Evolutionary conservation across 371 early-diverging fungal species (phyloP), one percentile per base, ranked within the genome.

Genomic region (Choanephora cucurbitarum): DNA sequence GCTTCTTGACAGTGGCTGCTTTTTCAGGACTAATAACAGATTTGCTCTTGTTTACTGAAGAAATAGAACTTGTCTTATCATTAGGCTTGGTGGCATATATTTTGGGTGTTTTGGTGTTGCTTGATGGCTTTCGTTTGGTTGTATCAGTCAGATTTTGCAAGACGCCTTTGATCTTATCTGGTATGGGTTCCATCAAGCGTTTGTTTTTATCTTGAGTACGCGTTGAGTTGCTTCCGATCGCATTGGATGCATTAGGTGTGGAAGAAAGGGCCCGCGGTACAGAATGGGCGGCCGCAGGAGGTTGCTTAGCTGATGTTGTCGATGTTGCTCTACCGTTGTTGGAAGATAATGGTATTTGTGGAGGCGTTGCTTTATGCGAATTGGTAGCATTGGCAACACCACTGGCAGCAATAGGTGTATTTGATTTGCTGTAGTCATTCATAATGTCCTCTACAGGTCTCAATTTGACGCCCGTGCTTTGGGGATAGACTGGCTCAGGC

Each of bases 401-500:
- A 28, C 28, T 28, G 28, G 28, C 28, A 28, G 28, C 28, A 28
- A 28, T 37, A 11, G 37, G 37, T 9, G 37, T 37, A 14, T 37
- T 37, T 3, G 37, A 28, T 18, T 46, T 45, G 11, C 41, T 48
- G 15, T 39, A 55, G 2, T 62, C 62, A 11, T 55, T 56, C 11
- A 57, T 52, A 21, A 62, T 62, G 1, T 56, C 57, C 14, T 62
- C 62, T 0, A 62, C 48, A 14, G 42, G 51, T 33, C 62, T 39
- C 13, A 62, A 37, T 34, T 62, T 62, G n/a, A 62, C 32, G 18
- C 62, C 62, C 17, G 50, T 56, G 17, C 57, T 56, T 52, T 56
- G 62, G 3, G 62, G 62, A 15, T 47, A 59, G 5, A 51, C 33
- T 1, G 56, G 62, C 7, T 45, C 46, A 14, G 60, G 60, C 3